Evolutionary conservation across 169 alveolate genomes (phyloP), one percentile per base, ranked within the genome.

Genomic region (Cryptosporidium tyzzeri): DNA sequence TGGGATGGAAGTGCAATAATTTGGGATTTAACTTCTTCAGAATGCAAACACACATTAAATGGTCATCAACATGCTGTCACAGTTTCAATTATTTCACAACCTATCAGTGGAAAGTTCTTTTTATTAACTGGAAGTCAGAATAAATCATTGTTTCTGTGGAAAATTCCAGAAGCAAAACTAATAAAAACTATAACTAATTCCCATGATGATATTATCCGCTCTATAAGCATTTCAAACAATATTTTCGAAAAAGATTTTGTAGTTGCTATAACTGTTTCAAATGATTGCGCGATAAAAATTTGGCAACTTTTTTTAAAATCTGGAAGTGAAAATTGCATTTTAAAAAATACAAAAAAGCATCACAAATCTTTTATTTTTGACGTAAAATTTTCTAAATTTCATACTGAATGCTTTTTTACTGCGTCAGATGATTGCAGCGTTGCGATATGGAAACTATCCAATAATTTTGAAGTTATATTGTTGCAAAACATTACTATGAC

Each of bases 1-100:
- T 80, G 89, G 89, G 89, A 80, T 35, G 68, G 89, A 10, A 80
- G 26, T 23, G 89, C 68, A 45, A 80, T 75, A 80, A 65, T 80
- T 18, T 80, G 89, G 89, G 68, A 80, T 65, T 41, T 80, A 37
- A 16, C 1, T 12, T 41, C 89, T 0, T 33, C 80, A 4, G 45
- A 1, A 3, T 80, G 89, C 26, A 80, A 29, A 62, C 75, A 62
- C 26, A 33, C 45, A 16, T 62, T 80, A 39, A 6, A 26, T 41
- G 44, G 80, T 5, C 89, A 80, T 50, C 51, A 69, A 6, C 14
- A 80, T n/a, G 89, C 89, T 8, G 89, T 80, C 12, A 29, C 89
- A 39, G 9, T 65, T 9, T 61, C 41, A 80, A 39, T 80, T 29
- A 67, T 37, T 26, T 67, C 73, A 21, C 59, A 44, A 45, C 21